phyloP scores from a whole-genome alignment of 1,284 basidiomycete genomes.

The Microbotryum intermedium region DNA sequence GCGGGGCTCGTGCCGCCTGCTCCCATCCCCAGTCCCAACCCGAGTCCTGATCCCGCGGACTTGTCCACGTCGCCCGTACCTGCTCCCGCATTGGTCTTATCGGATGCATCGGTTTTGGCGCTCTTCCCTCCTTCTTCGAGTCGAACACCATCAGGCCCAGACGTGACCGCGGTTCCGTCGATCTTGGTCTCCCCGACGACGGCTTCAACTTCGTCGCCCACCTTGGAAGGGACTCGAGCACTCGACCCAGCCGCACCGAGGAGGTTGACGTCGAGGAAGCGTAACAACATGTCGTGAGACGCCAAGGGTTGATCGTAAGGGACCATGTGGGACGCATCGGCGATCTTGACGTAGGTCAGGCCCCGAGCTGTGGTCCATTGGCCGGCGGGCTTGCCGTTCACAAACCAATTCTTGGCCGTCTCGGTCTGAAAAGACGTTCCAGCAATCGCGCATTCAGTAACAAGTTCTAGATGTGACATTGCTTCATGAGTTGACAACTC shows the following conservation, averaged over 20 bases:
- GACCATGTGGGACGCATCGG: conserved; percentile 83
- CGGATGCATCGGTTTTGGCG: conserved; percentile 35
- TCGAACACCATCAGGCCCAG: conserved; percentile 42
- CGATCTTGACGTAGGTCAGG: conserved; percentile 81
- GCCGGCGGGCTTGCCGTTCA: conserved; percentile 69
- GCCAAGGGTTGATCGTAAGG: conserved; percentile 82
- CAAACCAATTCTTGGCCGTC: conserved; percentile 64
- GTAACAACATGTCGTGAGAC: conserved; percentile 94
- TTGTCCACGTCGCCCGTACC: conserved; percentile 37
- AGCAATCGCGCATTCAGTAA: neutral
- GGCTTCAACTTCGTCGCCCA: conserved; percentile 61
- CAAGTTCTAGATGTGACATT: neutral
- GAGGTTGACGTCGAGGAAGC: conserved; percentile 86
- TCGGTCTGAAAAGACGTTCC: conserved; percentile 49
- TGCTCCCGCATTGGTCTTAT: conserved; percentile 34
- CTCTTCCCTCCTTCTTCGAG: conserved; percentile 40
- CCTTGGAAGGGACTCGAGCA: conserved; percentile 62
- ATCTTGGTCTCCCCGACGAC: conserved; percentile 37
- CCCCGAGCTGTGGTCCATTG: conserved; percentile 84
- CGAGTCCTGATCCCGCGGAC: neutral
- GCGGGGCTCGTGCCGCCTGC: conserved; percentile 68
- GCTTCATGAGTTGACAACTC: conserved; percentile 37
- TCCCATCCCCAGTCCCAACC: conserved; percentile 47
- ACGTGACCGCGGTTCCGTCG: conserved; percentile 33
- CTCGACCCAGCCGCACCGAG: conserved; percentile 61